phyloP scores from a whole-genome alignment of 805 yeast genomes.

The Zygotorulaspora sp. region DNA sequence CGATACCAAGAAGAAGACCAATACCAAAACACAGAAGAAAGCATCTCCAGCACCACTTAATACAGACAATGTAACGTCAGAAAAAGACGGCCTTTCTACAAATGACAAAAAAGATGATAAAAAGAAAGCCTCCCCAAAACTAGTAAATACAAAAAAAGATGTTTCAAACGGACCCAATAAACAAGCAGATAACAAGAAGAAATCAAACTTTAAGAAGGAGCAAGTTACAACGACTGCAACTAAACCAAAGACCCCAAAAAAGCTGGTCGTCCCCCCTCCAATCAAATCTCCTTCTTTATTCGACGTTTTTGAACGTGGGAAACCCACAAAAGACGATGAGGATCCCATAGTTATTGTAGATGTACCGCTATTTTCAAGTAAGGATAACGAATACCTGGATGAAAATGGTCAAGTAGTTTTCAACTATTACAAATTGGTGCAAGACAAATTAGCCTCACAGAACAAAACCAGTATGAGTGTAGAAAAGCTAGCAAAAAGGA shows the following conservation, averaged over 20 bases:
- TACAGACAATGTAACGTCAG: neutral
- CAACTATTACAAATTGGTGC: constrained; percentile 26
- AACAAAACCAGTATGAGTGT: constrained; percentile 4
- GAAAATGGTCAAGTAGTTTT: constrained; percentile 36
- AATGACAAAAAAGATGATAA: constrained; percentile 1
- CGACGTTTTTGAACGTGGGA: constrained; percentile 18
- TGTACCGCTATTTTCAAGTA: constrained; percentile 29
- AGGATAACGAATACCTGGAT: constrained; percentile 30
- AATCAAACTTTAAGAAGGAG: constrained; percentile 12
- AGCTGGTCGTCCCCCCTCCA: constrained; percentile 22
- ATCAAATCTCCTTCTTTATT: constrained; percentile 24
- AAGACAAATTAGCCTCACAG: constrained; percentile 16
- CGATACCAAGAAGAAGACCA: constrained; percentile 5
- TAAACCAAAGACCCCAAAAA: constrained; percentile 21
- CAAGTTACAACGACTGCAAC: constrained; percentile 10
- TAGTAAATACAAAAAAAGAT: constrained; percentile 5
- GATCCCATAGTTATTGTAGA: constrained; percentile 29
- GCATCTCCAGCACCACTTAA: constrained; percentile 3
- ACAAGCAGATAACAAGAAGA: constrained; percentile 9
- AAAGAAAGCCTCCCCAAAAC: neutral
- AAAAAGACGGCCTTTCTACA: neutral
- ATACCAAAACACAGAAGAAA: constrained; percentile 7
- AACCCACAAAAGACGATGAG: constrained; percentile 14
- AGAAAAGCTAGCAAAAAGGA: constrained; percentile 22
- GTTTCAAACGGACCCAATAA: constrained; percentile 2